Percentiles rank a stretch among this genome's conserved stretches.
Conservation (phyloP, 2,329 filamentous ascomycete species). For the Botrytis pseudocinerea region DNA sequence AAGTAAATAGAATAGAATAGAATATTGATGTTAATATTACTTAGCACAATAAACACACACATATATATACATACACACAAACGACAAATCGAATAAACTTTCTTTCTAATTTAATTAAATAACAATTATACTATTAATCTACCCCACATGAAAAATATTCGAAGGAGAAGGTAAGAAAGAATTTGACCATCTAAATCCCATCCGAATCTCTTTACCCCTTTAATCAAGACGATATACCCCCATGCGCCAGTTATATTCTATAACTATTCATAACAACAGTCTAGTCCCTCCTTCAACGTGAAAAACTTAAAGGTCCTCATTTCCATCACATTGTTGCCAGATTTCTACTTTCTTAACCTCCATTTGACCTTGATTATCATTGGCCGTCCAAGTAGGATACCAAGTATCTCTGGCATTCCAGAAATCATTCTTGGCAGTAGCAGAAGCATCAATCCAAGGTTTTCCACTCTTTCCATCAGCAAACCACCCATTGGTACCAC, state of each 20-base stretch:
- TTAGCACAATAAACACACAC: too few relatives aligned
- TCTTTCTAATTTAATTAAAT: not conserved
- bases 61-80: too few relatives aligned
- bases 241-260: not conserved
- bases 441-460: constrained; percentile 73
- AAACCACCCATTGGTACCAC: constrained; percentile 82
- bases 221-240: constrained; percentile 1
- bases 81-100: too few relatives aligned
- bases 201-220: not conserved
- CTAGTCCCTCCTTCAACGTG: not conserved
- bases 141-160: not conserved
- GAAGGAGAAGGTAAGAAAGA: not conserved
- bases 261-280: not conserved
- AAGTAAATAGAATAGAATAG: too few relatives aligned
- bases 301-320: constrained; percentile 43
- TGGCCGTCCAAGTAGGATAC: constrained; percentile 68
- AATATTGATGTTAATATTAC: too few relatives aligned
- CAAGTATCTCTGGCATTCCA: constrained; percentile 67
- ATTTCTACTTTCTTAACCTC: constrained; percentile 70
- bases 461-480: constrained; percentile 69
- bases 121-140: not conserved
- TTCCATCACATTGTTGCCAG: constrained; percentile 67
- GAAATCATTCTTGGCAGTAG: constrained; percentile 72
- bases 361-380: constrained; percentile 57
- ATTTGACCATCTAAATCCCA: not conserved